Base-by-base conservation (phyloP, 75 land plant species). In the Pinus taeda region DNA sequence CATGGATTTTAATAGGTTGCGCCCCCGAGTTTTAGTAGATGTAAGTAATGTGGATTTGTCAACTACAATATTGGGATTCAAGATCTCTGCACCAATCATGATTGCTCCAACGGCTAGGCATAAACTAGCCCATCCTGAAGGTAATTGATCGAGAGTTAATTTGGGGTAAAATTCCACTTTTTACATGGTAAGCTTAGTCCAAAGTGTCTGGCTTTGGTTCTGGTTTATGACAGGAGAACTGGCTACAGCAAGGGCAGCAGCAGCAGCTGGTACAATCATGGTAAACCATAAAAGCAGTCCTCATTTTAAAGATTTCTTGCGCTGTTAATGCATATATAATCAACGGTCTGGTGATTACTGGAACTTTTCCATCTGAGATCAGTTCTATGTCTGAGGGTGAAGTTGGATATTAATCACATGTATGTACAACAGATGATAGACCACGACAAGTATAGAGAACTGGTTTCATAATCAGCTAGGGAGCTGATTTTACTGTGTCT, bases 201-300 rank as follows among this genome's bases (percentile, higher is more conserved):
- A 39, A 64, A 33, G 6, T 76, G 36, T 29, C 56, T 77, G 36
- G 9, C 60, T 57, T 24, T 70, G 14, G 62, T 60, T 36, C 57
- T 59, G 33, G 33, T 78, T 17, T 53, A 1, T 75, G 39, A 18
- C 86, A 96, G 99, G 99, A n/a, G 99, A 96, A 82, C 53, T 89
- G 24, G 98, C 98, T 39, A 96, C 99, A 75, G 95, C 98, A 22
- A 90, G 88, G 81, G 99, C 97, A 61, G 90, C 96, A 59, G 86
- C 91, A 49, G 85, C 93, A 26, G 87, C 84, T 75, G 80, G 83
- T 66, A 94, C 93, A 22, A 88, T 96, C 59, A 96, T 96, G 99
- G 97, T 91, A 78, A 39, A 39, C 42, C 42, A 6, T 39, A 39
- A 30, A 30, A 39, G 33, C n/a, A 29, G 36, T 49, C 55, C 79